Percentiles rank a stretch among this genome's conserved stretches.
phyloP scores from a whole-genome alignment of 768 basidiomycete species.

The Collybiopsis confluens region DNA sequence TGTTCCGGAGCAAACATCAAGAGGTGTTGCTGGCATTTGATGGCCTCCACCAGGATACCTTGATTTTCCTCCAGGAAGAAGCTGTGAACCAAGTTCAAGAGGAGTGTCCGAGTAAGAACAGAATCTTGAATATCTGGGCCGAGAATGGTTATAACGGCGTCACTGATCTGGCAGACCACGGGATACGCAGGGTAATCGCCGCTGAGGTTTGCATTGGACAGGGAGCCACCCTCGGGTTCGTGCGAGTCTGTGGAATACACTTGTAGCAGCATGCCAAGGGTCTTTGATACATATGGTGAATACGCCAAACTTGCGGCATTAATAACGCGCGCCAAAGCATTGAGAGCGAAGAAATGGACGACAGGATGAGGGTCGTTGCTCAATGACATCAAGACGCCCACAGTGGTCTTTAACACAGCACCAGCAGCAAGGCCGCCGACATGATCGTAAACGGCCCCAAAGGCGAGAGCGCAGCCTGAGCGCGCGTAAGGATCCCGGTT shows the following conservation, averaged over 20 bases:
- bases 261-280: conserved; percentile 86
- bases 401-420: conserved; percentile 90
- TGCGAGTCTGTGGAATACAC: conserved; percentile 88
- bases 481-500: conserved; percentile 91
- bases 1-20: conserved; percentile 92
- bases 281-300: conserved; percentile 82
- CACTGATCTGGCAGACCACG: conserved; percentile 85
- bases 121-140: conserved; percentile 96
- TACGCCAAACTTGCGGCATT: conserved; percentile 91
- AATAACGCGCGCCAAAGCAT: conserved; percentile 81
- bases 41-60: conserved; percentile 86
- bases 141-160: conserved; percentile 88
- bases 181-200: conserved; percentile 93
- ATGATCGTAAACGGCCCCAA: conserved; percentile 86
- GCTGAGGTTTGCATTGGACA: conserved; percentile 77
- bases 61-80: conserved; percentile 86
- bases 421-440: conserved; percentile 95
- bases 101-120: conserved; percentile 67
- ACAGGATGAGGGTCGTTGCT: conserved; percentile 95
- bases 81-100: conserved; percentile 81
- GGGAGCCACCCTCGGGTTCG: conserved; percentile 86
- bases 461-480: conserved; percentile 90
- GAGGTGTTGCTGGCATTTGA: conserved; percentile 94
- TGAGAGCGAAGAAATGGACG: conserved; percentile 92
- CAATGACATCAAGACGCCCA: conserved; percentile 92